Base-by-base conservation (phyloP, 176 grass and related monocot genomes). In the Avena sativa region DNA sequence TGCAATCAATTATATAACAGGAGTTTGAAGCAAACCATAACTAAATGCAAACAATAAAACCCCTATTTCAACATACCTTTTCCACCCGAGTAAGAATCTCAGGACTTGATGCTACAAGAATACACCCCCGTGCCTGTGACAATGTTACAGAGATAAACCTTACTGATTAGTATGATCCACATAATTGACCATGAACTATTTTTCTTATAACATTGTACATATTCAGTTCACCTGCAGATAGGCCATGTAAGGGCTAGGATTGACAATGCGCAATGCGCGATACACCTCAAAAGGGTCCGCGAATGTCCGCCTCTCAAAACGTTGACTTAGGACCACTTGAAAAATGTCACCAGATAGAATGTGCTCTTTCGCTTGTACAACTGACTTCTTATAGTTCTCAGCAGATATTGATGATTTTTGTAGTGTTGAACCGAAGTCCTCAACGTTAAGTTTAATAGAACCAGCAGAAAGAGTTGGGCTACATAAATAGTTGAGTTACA, bases 271-370 rank as follows among this genome's bases (percentile, higher is more conserved):
- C 28, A 98, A 79, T 61, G 96, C 90, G 16, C 93, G 91, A 67
- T 95, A 98, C 64, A 98, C 92, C 87, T 96, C 96, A 94, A 98
- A 98, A 47, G 96, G 96, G 50, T 94, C 88, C 19, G 85, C 90
- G 60, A 95, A 92, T 48, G 96, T 98, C 2, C 92, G 87, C 48
- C 92, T 91, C 92, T 98, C 93, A 58, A 96, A 98, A 49, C 93
- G 88, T 61, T 96, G 96, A 68, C 96, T 98, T 52, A 98, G 34
- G 53, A 98, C 93, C 12, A 96, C 90, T 91, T 98, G 96, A 82
- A 98, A 98, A 79, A 98, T 96, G 23, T 98, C 96, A 74, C 92
- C 96, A 17, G 93, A 88, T 36, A 91, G 76, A 52, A 98, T 98
- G 36, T 91, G 93, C 21, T 98, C 86, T 87, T 98, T 98, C 6